Evolutionary conservation across 139 green algal species (phyloP).

Genomic region (Tetradesmus obliquus): DNA sequence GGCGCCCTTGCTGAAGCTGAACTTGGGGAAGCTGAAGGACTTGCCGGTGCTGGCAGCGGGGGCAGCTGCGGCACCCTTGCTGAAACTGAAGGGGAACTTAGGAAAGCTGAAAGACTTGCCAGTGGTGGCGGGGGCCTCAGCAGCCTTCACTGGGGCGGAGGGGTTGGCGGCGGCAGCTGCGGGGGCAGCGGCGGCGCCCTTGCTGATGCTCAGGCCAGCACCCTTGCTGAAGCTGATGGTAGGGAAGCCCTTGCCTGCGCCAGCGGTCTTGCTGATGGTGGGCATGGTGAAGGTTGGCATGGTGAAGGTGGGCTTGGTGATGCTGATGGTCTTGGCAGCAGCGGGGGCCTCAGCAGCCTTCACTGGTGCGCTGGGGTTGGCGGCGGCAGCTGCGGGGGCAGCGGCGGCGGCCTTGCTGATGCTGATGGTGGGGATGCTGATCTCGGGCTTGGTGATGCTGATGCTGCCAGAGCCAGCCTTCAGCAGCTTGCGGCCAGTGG

Average conservation of each 20-base stretch:
- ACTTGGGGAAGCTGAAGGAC: not conserved
- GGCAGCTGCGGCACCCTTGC: constrained; percentile 6
- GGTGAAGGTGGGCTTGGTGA: not conserved
- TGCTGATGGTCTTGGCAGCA: not conserved
- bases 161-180: not conserved
- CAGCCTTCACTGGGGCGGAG: not conserved
- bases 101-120: not conserved
- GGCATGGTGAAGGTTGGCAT: not conserved
- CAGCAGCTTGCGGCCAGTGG: not conserved
- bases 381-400: not conserved
- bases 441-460: not conserved
- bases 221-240: not conserved
- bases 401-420: not conserved
- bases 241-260: not conserved
- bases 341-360: not conserved
- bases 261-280: not conserved
- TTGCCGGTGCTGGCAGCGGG: not conserved
- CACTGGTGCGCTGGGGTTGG: not conserved
- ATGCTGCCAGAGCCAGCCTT: not conserved
- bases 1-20: not conserved
- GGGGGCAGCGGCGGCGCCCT: not conserved
- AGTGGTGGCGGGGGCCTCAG: not conserved
- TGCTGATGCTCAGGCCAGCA: not conserved
- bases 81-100: not conserved
- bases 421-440: not conserved